Conservation (phyloP, 768 basidiomycete species). For the Kwoniella sp. region DNA sequence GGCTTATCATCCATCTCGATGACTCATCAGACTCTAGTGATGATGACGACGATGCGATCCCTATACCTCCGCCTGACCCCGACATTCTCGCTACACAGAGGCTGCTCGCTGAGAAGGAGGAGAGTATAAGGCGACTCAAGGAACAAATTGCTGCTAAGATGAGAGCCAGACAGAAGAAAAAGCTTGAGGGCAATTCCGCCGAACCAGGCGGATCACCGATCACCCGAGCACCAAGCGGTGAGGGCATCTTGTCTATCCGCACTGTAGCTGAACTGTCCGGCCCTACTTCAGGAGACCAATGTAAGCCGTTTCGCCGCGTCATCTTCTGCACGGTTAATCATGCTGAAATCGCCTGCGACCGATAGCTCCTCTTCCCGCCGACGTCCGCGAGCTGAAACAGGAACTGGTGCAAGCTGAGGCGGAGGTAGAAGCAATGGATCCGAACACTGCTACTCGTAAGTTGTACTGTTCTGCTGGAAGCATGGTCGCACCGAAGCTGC, state of each 20-base stretch:
- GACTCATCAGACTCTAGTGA: conserved; percentile 34
- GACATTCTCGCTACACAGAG: conserved; percentile 22
- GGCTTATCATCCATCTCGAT: conserved; percentile 35
- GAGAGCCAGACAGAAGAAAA: conserved; percentile 26
- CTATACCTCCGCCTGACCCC: conserved; percentile 5
- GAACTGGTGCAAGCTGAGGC: conserved; percentile 22
- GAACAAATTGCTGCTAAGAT: conserved; percentile 41
- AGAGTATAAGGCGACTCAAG: conserved; percentile 35
- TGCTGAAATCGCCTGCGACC: conserved; percentile 1
- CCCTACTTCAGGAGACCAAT: neutral
- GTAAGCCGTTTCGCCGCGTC: neutral
- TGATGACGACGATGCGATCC: conserved; percentile 13
- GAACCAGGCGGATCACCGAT: neutral
- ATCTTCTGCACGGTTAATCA: neutral
- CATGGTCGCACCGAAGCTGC: neutral
- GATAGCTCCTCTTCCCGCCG: conserved; percentile 18
- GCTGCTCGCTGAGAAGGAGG: conserved; percentile 44
- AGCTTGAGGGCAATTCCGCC: neutral
- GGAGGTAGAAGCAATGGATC: conserved; percentile 24
- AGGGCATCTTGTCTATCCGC: neutral
- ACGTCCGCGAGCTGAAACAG: conserved; percentile 15
- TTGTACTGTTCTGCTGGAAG: neutral
- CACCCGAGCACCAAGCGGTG: neutral
- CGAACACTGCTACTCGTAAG: conserved; percentile 2
- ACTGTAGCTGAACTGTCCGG: neutral